A percentile compares a stretch with the other conserved stretches of the same genome.
Evolutionary conservation across 352 stramenopile species (phyloP).

Genomic region (Elongisporangium senticosum): DNA sequence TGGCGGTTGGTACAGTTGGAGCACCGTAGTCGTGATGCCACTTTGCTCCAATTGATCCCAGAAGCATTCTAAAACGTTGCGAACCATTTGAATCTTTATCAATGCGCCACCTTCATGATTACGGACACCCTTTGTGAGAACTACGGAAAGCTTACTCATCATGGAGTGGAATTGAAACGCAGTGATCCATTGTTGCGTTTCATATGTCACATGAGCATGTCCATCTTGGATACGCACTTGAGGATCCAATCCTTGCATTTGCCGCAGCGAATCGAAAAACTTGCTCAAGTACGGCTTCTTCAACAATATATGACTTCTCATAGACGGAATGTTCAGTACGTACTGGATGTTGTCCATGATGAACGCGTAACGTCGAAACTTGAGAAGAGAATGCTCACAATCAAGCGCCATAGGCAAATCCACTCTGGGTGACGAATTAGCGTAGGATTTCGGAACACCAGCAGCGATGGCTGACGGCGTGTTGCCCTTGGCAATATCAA

Average conservation of each 20-base stretch:
- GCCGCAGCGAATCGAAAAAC: conserved; percentile 61
- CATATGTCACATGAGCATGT: conserved; percentile 91
- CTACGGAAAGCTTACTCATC: conserved; percentile 55
- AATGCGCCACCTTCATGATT: conserved; percentile 37
- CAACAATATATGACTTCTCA: conserved; percentile 55
- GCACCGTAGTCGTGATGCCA: conserved; percentile 28
- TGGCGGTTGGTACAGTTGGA: conserved; percentile 53
- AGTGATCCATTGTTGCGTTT: conserved; percentile 91
- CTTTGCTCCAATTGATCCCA: conserved; percentile 62
- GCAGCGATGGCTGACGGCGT: conserved; percentile 21
- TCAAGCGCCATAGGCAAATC: conserved; percentile 52
- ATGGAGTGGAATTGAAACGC: conserved; percentile 89
- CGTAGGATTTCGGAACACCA: not conserved
- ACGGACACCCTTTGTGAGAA: conserved; percentile 57
- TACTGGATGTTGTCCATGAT: conserved; percentile 93
- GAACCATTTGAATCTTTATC: conserved; percentile 51
- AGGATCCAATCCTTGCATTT: conserved; percentile 78
- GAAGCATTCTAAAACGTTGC: conserved; percentile 67
- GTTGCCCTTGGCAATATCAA: conserved; percentile 61
- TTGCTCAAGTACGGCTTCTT: conserved; percentile 51
- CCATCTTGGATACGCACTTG: conserved; percentile 72
- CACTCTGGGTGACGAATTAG: not conserved
- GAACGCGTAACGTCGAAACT: conserved; percentile 91
- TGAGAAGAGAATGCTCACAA: conserved; percentile 86
- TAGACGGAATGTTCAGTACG: conserved; percentile 89